Evolutionary conservation across 371 early-diverging fungal species (phyloP).

Genomic region (Mucor lusitanicus): DNA sequence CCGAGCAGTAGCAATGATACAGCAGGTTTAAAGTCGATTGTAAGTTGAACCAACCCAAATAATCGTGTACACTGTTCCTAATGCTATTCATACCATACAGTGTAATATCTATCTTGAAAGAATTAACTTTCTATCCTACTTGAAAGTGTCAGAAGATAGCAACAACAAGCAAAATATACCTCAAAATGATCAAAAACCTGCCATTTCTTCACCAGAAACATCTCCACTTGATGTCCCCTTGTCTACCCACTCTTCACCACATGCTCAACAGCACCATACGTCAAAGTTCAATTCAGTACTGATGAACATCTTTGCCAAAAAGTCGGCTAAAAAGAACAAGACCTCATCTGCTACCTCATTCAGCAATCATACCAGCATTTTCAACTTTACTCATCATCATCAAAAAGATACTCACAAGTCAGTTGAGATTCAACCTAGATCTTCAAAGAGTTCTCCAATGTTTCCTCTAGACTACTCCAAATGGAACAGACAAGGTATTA

Average conservation of each 20-base stretch:
- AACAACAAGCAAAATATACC: neutral
- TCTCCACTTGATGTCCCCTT: too few species aligned
- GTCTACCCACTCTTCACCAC: too few species aligned
- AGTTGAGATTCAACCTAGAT: neutral
- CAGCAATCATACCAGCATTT: neutral
- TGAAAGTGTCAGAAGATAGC: neutral
- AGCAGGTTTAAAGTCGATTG: neutral
- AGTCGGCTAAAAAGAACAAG: neutral
- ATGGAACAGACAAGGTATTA: neutral
- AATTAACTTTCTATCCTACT: constrained; percentile 5
- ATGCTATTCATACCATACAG: neutral
- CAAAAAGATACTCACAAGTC: neutral
- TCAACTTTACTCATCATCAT: neutral
- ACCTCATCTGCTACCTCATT: neutral
- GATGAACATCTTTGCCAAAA: neutral
- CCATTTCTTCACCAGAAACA: too few species aligned
- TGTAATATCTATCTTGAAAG: constrained; percentile 10
- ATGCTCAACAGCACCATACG: neutral
- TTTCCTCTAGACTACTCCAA: neutral
- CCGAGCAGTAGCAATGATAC: neutral
- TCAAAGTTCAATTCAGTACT: neutral
- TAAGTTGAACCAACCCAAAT: neutral
- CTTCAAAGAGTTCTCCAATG: neutral
- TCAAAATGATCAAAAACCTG: too few species aligned
- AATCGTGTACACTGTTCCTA: neutral